Base-by-base conservation (phyloP, 768 basidiomycete species). In the Agaricus sinodeliciosus region DNA sequence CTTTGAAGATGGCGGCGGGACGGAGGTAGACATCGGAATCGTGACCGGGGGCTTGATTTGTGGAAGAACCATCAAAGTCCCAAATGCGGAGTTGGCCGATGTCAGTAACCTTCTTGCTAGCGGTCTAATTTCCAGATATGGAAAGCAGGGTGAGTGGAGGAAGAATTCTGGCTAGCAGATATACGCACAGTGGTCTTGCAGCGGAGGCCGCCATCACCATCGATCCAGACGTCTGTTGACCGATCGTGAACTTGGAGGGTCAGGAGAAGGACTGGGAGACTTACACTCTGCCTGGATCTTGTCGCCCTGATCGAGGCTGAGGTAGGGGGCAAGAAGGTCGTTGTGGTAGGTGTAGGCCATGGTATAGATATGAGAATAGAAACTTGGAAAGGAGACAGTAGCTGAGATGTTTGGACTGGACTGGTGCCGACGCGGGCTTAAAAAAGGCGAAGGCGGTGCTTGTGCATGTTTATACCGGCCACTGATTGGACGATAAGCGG, bases 11-110 rank as follows among this genome's bases (percentile, higher is more conserved):
- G 62, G 94, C 85, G 54, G 84, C 92, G 44, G 96, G 96, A 60
- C 94, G 90, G 63, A 99, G 94, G 74, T 93, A 95, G 74, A 99
- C 89, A 67, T 98, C 96, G 7, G 96, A 99, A 75, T 99, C 89
- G 65, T 79, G 63, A 35, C 95, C 95, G 13, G 94, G 93, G 16
- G 96, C 96, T 70, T 99, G 96, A 72, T 91, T 91, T 66, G 94
- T 96, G 39, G 91, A 94, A 45, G 93, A 95, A 62, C 95, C 95
- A 67, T 99, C 95, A 66, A 99, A 99, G 77, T 98, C 95, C 95
- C 95, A 99, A 68, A 90, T 82, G 63, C 95, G 93, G 60, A 98
- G 88, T 63, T 92, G 82, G 62, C 82, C 82, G 62, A 99, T 85
- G 68, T 90, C 86, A 57, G 84, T 87, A 63, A 94, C 82, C 67